Evolutionary conservation across 2,329 filamentous ascomycete species (phyloP), one percentile per base, ranked within the genome.

Genomic region (Thelonectria discophora): DNA sequence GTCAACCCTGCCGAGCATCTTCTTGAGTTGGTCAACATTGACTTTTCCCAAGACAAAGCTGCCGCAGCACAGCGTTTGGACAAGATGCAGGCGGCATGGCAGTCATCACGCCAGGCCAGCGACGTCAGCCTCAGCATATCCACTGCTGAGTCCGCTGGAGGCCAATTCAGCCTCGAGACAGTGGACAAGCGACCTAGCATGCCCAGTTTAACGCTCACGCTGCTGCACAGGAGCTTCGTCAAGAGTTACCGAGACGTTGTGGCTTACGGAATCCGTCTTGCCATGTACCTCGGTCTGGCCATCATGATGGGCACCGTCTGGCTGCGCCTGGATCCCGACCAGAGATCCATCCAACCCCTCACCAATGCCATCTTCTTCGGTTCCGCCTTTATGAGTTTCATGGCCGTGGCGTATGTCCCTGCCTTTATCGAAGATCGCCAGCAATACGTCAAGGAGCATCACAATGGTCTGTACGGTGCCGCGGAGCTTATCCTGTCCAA

Each of bases 261-360:
- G 53, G 92, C 89, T 0, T 97, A 97, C 71, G 91, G 90, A 0
- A 92, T 95, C 67, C 87, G 93, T 3, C 82, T 95, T 43, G 89
- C 85, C 42, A 96, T 96, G 92, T 95, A 96, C 75, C 65, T 71
- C 20, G 86, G 87, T 1, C 82, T 96, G 15, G 92, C 92, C 1
- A 86, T 95, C 68, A 89, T 95, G 86, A 93, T 94, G 89, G 92
- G 93, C 5, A 96, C 93, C 0, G 90, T 96, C 12, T 97, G 91
- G 89, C 79, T 96, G 13, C 87, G 92, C 6, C 81, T 97, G 3
- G 78, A 83, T 4, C 82, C 89, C 0, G 79, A 82, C 0, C 92
- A 96, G 73, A 80, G 83, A 58, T 90, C 90, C 60, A 94, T 97
- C 68, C 89, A 92, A 69, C 88, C 92, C 0, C 91, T 92, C 70